These are phyloP conservation scores for Musa troglodytarum DNA, from an alignment of 176 grass and related monocot genomes.

Conservation along the genomic window DNA sequence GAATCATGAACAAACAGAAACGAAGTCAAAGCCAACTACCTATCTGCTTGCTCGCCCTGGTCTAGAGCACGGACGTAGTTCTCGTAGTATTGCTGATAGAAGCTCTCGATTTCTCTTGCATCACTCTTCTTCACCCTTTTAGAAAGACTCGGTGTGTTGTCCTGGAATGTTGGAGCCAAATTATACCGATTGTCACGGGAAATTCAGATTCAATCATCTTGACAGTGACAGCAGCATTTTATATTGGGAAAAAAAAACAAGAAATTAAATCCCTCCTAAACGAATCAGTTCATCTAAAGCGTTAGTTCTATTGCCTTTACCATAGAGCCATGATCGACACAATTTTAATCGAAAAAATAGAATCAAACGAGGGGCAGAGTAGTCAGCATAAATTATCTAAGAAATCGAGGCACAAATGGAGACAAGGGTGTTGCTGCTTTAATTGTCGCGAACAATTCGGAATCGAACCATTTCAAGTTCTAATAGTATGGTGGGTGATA, in stretches of 20 bases:
- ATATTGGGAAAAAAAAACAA: neutral
- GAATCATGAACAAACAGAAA: neutral
- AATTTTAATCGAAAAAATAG: neutral
- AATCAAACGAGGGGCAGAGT: neutral
- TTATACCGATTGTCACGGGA: slow-evolving; percentile 2
- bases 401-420: neutral
- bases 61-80: slow-evolving; percentile 84
- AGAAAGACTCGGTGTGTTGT: slow-evolving; percentile 71
- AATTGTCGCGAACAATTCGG: neutral
- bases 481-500: neutral
- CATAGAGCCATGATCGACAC: neutral
- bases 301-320: neutral
- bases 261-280: neutral
- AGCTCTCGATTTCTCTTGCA: slow-evolving; percentile 86
- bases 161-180: slow-evolving; percentile 36
- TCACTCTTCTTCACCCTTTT: slow-evolving; percentile 88
- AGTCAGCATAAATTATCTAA: neutral
- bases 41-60: slow-evolving; percentile 84
- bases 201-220: neutral
- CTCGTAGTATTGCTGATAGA: slow-evolving; percentile 93
- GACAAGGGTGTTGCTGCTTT: neutral
- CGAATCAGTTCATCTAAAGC: neutral
- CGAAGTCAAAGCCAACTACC: slow-evolving; percentile 22
- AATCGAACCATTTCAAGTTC: too few relatives aligned
- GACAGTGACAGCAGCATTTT: neutral